Base-by-base conservation (phyloP, 2,329 filamentous ascomycete genomes). In the Pyrenophora teres region DNA sequence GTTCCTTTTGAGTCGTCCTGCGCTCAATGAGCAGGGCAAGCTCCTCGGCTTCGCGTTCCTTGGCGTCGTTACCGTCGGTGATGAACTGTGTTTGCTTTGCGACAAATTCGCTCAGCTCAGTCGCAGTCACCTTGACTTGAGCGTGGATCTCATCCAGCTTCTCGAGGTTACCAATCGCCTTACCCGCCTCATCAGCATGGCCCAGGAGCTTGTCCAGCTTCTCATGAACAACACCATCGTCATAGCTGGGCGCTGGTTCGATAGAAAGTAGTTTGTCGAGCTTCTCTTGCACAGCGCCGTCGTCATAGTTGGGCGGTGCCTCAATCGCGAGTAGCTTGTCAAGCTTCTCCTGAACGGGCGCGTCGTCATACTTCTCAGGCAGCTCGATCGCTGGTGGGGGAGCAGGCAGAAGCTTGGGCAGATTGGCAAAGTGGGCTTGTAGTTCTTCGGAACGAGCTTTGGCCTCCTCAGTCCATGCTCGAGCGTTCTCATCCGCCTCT, bases 91-190 rank as follows among this genome's bases (percentile, higher is more conserved):
- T 89, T 71, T 96, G 92, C 2, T 81, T 80, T 2, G 87, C 83
- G 16, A 97, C 83, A 69, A 97, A 96, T 36, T 87, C 84, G 2
- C 88, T 88, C 47, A 99, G 87, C 68, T 95, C 91, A 16, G 86
- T 84, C 1, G 93, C 92, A 1, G 91, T 96, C 52, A 86, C 82
- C 70, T 90, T 85, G 50, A 99, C 91, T 62, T 96, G 89, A 59
- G 89, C 83, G 66, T 97, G 91, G 43, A 97, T 94, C 71, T 92
- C 84, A 61, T 97, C 91, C 4, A 99, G 82, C 19, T 90, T 89
- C 56, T 89, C 87, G 39, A 97, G 83, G 62, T 92, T 90, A 4
- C 82, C 80, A 31, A 90, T 83, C 1, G 89, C 85, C 67, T 90
- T 87, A 44, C 83, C 83, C 0, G 89, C 83, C 16, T 83, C 81